Evolutionary conservation across 768 basidiomycete species (phyloP), one percentile per base, ranked within the genome.

Genomic region (Amanita pseudoporphyria): DNA sequence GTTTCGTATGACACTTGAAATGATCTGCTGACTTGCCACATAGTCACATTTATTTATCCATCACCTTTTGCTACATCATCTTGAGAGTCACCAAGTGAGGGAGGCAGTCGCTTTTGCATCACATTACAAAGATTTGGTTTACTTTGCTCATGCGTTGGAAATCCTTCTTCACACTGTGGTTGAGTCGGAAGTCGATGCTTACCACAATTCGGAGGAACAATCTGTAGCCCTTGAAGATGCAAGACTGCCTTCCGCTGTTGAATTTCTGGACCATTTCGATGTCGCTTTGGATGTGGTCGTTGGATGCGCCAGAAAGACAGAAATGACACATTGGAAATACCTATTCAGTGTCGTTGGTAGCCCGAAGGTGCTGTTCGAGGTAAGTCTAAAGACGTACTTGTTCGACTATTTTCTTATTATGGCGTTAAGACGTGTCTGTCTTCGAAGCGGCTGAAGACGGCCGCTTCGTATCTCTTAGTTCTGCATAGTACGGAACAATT

Each of bases 31-130:
- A 52, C 44, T 18, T 36, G 7, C 28, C 3, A 33, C 49, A 42
- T 56, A 95, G 93, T 92, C 92, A 1, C 87, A 95, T 58, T 73
- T 98, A 14, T 99, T 98, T 68, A 71, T 99, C 26, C 92, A 95
- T 53, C 91, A 94, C 58, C 80, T 97, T 54, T 71, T 99, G 32
- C 78, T 81, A 31, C 87, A 83, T 60, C 88, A 95, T 61, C 72
- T 99, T 10, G 77, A 78, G 59, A 75, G 71, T 26, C 64, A 64
- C 4, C 74, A 76, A 58, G 69, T 84, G 38, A 73, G 73, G 53
- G 87, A 90, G 56, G 94, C 96, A 1, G 86, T 97, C 21, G 64
- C 73, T 0, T 87, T 98, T 60, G 94, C 93, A 2, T 75, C 80
- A 13, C 81, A 88, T 62, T 98, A 97, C 64, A 81, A 89, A 56